Base-by-base conservation (phyloP, 768 basidiomycete genomes). In the Suillus paluster region DNA sequence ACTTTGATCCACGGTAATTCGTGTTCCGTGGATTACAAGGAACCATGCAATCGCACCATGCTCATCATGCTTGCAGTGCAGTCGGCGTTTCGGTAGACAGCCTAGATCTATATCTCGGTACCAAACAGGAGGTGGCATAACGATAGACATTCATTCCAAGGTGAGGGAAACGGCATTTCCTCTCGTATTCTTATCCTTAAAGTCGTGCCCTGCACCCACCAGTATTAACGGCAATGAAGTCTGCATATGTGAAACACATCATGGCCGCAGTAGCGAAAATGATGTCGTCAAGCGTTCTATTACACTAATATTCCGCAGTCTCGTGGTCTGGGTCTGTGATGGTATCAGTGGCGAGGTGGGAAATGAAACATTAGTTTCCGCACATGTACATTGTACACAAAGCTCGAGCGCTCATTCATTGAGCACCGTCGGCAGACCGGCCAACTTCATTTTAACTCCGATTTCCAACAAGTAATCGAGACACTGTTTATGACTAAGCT, bases 391-490 rank as follows among this genome's bases (percentile, higher is more conserved):
- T 23, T 49, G 21, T 14, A 33, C 15, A 33, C 3, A 54, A 14
- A 38, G 36, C 21, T 25, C 21, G 15, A 38, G 36, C 53, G 10
- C 14, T 74, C 55, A 66, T 38, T 62, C 59, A 25, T 70, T 71
- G 49, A 77, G 57, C n/a, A 80, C 78, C 1, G 86, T 85, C 7
- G 81, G 81, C 10, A 90, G 67, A 2, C 85, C 85, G 0, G 86
- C 86, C 42, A 85, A 74, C 70, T 84, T 89, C 90, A 92, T 91
- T 76, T 90, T 91, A 58, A 94, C 91, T 12, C 85, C 89, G 55
- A 95, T 87, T 72, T 96, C 94, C 67, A 95, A 94, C 19, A 96
- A 81, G 75, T 95, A 96, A 71, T 96, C 94, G 34, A 95, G 83
- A 73, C 94, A 96, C 88, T 92, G 66, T 17, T 63, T 45, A 39